Evolutionary conservation across 1,139 yeast species (phyloP), one percentile per base, ranked within the genome.

Genomic region (Diutina neorugosa): DNA sequence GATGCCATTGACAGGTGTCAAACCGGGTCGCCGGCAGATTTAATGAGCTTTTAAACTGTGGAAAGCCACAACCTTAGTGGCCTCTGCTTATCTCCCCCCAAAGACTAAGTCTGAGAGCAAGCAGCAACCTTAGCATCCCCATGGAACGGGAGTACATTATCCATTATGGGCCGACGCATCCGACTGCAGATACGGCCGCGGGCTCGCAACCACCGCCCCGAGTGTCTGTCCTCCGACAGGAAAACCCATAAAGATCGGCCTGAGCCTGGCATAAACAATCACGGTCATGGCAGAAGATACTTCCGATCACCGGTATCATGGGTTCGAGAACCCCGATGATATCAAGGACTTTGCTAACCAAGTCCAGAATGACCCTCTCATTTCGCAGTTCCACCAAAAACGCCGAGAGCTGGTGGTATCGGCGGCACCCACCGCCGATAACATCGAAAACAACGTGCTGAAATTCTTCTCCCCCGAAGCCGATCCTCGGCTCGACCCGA

Each of bases 401-500:
- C 37, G 37, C n/a, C 37, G 37, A 14, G 37, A 11, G 14, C 37
- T 31, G 37, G n/a, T 31, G 37, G 37, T 31, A 4, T 31, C 37
- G 37, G 12, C 37, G 14, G 14, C n/a, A 14, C n/a, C n/a, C n/a
- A 6, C n/a, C 12, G 37, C 14, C 37, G 37, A 31, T 31, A 14
- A 31, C 37, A 11, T 31, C n/a, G 37, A 31, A n/a, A 11, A 31
- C 1, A 31, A 31, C 14, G 37, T 31, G 14, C 37, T 31, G 37
- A 31, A 31, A n/a, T 31, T 31, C 37, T 31, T 31, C 37, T 31
- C 37, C 37, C 4, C 37, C 37, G 37, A 31, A 6, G 12, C 21
- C 31, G 40, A 50, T 19, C 59, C 55, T 40, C 66, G 52, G 62
- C 55, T 63, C 41, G 58, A 73, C 58, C 71, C 76, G 0, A 69